Conservation (phyloP, 345 rosid genomes). For the Salix dunnii region DNA sequence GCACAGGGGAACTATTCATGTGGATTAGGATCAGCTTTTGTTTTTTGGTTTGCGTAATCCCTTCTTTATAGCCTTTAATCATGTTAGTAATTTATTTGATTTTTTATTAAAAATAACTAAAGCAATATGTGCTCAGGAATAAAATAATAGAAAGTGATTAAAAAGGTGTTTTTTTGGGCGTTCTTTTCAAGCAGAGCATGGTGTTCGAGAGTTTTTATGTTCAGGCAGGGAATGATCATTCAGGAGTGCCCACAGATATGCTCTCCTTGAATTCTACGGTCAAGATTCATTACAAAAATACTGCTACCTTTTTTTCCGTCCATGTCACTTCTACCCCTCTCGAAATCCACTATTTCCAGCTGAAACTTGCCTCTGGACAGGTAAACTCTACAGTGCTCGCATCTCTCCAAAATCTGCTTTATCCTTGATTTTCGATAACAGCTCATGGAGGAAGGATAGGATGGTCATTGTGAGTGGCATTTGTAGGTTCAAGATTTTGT, state of each 20-base stretch:
- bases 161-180: neutral
- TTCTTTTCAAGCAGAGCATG: slow-evolving; percentile 48
- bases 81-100: neutral
- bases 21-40: neutral
- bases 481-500: neutral
- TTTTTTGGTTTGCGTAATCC: slow-evolving; percentile 5
- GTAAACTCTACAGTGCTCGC: slow-evolving; percentile 26
- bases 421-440: neutral
- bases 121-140: neutral
- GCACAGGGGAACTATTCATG: slow-evolving; percentile 2
- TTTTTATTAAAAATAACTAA: neutral
- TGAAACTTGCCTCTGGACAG: slow-evolving; percentile 74
- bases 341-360: slow-evolving; percentile 72
- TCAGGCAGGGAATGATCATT: slow-evolving; percentile 80
- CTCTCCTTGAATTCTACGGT: slow-evolving; percentile 86
- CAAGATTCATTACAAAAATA: slow-evolving; percentile 69
- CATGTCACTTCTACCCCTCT: slow-evolving; percentile 83
- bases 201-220: slow-evolving; percentile 73
- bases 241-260: slow-evolving; percentile 97
- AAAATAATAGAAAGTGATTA: neutral
- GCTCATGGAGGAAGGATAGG: slow-evolving; percentile 1
- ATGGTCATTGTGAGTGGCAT: neutral
- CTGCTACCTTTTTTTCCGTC: slow-evolving; percentile 81
- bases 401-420: neutral
- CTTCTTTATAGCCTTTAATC: slow-evolving; percentile 8